A percentile compares a stretch with the other conserved stretches of the same genome.
These are phyloP conservation scores for Aspergillus versicolor DNA, from an alignment of 2,329 filamentous ascomycete genomes.

Conservation along the genomic window DNA sequence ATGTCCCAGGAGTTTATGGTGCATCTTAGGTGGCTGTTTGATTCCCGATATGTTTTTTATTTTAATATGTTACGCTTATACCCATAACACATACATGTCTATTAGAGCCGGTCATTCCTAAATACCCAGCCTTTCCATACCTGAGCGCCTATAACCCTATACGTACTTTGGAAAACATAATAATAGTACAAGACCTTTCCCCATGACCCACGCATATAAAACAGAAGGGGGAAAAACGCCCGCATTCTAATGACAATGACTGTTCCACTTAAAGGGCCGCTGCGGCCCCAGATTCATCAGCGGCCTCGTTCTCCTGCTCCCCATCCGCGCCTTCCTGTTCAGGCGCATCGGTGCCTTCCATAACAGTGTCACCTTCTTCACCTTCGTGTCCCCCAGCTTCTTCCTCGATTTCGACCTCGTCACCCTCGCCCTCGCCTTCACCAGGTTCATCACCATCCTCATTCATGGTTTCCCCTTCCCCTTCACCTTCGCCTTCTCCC, in stretches of 20 bases:
- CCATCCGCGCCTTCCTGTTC: constrained; percentile 7
- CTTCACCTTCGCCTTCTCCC: constrained; percentile 13
- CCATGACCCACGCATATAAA: background rate
- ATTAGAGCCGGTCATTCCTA: background rate
- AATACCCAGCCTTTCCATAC: background rate
- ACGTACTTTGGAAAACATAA: background rate
- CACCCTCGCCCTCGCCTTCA: constrained; percentile 2
- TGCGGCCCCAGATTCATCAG: constrained; percentile 13
- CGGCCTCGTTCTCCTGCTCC: constrained; percentile 19
- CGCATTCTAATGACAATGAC: background rate
- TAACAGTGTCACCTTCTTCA: constrained; percentile 15
- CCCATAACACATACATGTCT: background rate
- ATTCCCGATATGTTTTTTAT: background rate
- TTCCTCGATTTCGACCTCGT: constrained; percentile 15
- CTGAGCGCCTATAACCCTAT: background rate
- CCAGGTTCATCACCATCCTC: constrained; percentile 13
- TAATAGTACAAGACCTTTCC: background rate
- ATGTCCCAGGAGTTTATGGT: background rate
- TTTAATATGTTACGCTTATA: background rate
- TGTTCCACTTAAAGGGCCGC: background rate
- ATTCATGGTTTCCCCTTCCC: constrained; percentile 17
- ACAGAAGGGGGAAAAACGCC: background rate
- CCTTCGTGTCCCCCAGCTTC: constrained; percentile 12
- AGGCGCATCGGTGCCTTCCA: constrained; percentile 8
- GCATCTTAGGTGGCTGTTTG: background rate